These are phyloP conservation scores for Pinus tabuliformis DNA, from an alignment of 75 land plant species.

Conservation along the genomic window DNA sequence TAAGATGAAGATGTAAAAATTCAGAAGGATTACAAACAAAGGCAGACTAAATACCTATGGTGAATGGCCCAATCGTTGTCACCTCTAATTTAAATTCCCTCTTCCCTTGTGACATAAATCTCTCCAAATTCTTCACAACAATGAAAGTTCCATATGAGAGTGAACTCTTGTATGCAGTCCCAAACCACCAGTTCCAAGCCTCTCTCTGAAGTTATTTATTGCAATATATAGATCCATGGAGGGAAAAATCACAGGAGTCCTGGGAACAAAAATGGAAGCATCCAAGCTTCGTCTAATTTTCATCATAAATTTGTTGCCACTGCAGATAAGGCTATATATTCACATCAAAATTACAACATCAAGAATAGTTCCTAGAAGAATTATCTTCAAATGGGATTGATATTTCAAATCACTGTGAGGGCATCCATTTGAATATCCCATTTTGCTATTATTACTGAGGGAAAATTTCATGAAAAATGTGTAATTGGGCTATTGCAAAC, in stretches of 20 bases:
- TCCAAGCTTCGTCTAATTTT: constrained; percentile 18
- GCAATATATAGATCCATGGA: constrained; percentile 41
- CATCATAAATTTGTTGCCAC: constrained; percentile 19
- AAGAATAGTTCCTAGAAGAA: constrained; percentile 16
- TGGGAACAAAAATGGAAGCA: constrained; percentile 21
- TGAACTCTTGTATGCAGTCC: constrained; percentile 50
- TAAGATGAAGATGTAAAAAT: not conserved
- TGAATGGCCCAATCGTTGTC: constrained; percentile 77
- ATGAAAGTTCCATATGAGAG: constrained; percentile 38
- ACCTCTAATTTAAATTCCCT: constrained; percentile 81
- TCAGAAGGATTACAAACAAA: constrained; percentile 5
- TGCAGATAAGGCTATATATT: constrained; percentile 24
- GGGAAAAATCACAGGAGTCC: constrained; percentile 30
- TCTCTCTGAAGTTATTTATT: constrained; percentile 34
- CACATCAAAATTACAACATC: constrained; percentile 21
- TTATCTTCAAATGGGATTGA: not conserved
- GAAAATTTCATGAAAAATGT: constrained; percentile 39
- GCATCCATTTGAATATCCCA: not conserved
- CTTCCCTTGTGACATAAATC: constrained; percentile 65
- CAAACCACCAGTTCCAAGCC: constrained; percentile 51
- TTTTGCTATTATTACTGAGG: not conserved
- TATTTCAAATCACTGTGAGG: not conserved
- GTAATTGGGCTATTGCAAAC: constrained; percentile 33
- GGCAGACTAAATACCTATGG: constrained; percentile 68
- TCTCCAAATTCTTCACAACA: constrained; percentile 57